Evolutionary conservation across 176 grass and related monocot genomes (phyloP).

Genomic region (Echinochloa phyllopogon): DNA sequence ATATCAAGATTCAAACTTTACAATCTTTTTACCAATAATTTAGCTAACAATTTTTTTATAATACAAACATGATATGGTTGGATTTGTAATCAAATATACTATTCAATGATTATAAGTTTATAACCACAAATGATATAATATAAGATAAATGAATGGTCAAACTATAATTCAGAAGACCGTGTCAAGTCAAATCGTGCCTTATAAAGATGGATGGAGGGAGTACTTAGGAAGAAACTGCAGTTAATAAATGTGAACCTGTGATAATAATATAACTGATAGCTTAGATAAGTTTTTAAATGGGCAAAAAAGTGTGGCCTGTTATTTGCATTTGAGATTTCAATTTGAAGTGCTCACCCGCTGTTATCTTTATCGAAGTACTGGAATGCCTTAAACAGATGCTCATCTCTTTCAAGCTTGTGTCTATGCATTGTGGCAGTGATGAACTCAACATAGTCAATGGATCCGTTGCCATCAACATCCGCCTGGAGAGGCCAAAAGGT

Average conservation of each 20-base stretch:
- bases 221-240: conserved; percentile 9
- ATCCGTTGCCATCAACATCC: conserved; percentile 98
- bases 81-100: too few relatives aligned
- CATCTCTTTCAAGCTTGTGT: conserved; percentile 93
- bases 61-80: too few relatives aligned
- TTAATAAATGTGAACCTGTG: conserved; percentile 21
- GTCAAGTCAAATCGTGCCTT: too few relatives aligned
- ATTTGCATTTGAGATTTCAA: background rate
- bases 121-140: too few relatives aligned
- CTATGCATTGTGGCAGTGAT: conserved; percentile 97
- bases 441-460: conserved; percentile 98
- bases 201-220: too few relatives aligned
- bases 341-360: conserved; percentile 66
- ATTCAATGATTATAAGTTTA: too few relatives aligned
- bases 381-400: conserved; percentile 92
- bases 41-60: too few relatives aligned
- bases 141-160: too few relatives aligned
- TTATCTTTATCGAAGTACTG: conserved; percentile 97
- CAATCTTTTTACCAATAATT: too few relatives aligned
- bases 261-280: background rate
- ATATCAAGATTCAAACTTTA: too few relatives aligned
- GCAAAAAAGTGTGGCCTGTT: background rate
- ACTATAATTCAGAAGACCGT: too few relatives aligned
- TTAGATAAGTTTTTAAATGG: background rate
- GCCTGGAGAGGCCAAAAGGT: conserved; percentile 60